Evolutionary conservation across 495 filamentous ascomycete genomes (phyloP), one percentile per base, ranked within the genome.

Genomic region (Pseudomonodictys pantanalensis): DNA sequence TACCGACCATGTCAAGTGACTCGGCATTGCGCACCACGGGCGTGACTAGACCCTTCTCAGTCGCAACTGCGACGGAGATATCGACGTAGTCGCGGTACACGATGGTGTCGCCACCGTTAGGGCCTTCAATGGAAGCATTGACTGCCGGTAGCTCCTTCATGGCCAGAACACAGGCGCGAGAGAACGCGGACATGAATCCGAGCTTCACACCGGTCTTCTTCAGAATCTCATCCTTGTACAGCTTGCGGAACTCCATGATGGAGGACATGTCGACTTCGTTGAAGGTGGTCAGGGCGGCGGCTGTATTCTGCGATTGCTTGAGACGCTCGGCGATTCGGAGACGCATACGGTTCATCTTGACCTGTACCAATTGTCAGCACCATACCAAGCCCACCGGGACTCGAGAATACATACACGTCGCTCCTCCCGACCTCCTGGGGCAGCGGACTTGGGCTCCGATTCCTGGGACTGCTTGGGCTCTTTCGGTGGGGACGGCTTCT

Each of bases 321-420:
- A 98, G 81, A 62, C 93, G 92, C 79, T 98, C 93, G 20, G 93
- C 90, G 61, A 97, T 98, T 20, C 93, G 85, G 42, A 97, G 83
- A 48, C 93, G 90, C 95, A 98, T 98, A 51, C 95, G 89, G 79
- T 97, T 97, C 93, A 98, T 98, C 81, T 98, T 98, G 65, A 97
- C 91, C 90, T 92, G 64, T 3, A 24, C 22, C 3, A 22, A 9
- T 45, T 25, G 25, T 62, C 26, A 53, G 56, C 29, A 22, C 42
- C 32, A 18, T 7, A 22, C n/a, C n/a, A 32, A 17, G 3, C 17
- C 39, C n/a, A 25, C 25, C 3, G 33, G n/a, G 46, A 22, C 10
- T 17, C 20, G 17, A 41, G 23, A 17, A 6, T 11, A 26, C 11
- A 78, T 80, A 93, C 91, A 52, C 92, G 83, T 58, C 88, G 84